Evolutionary conservation across 257 asterid genomes (phyloP).

Genomic region (Lithospermum erythrorhizon): DNA sequence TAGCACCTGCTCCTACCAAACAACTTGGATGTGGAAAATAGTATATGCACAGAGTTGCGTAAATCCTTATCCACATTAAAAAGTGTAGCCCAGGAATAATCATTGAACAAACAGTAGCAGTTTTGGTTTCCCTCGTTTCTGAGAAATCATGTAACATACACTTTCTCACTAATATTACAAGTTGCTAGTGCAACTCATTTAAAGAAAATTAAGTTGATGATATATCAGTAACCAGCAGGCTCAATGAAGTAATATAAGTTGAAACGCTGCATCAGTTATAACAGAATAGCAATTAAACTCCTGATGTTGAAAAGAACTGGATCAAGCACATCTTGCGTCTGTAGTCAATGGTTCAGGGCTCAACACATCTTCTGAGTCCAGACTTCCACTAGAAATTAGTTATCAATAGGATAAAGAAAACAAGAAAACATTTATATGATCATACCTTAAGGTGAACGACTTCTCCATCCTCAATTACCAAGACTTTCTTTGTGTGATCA

Average conservation of each 20-base stretch:
- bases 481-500: constrained; percentile 85
- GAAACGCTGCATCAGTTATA: no score
- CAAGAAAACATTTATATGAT: constrained; percentile 1
- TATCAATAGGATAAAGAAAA: constrained; percentile 1
- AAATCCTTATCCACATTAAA: not conserved
- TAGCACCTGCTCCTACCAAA: not conserved
- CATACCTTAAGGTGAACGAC: constrained; percentile 81
- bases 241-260: not conserved
- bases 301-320: not conserved
- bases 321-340: constrained; percentile 2
- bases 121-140: not conserved
- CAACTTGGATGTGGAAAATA: not conserved
- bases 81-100: not conserved
- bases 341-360: not conserved
- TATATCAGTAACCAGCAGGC: no score
- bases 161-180: no score
- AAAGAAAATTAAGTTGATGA: no score
- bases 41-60: not conserved
- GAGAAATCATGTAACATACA: no score
- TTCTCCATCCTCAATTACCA: constrained; percentile 81
- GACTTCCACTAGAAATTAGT: not conserved
- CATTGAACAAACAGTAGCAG: not conserved
- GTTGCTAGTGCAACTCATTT: no score
- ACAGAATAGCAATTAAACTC: no score
- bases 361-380: not conserved